Conservation (phyloP, 2,329 filamentous ascomycete genomes). For the Scytalidium lignicola region DNA sequence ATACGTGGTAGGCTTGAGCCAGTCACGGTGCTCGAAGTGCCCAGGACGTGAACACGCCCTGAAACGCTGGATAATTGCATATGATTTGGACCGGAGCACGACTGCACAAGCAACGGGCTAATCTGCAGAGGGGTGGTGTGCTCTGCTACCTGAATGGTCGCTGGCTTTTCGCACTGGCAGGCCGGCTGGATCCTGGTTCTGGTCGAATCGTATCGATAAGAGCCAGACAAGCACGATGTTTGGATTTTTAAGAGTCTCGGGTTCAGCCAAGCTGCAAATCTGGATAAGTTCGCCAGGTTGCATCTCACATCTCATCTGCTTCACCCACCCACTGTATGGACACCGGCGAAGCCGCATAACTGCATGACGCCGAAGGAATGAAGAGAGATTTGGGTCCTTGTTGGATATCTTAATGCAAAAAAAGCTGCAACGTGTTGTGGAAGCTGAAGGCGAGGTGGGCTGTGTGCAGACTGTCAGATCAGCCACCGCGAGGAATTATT, state of each 20-base stretch:
- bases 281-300: background rate
- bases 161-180: background rate
- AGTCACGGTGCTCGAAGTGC: background rate
- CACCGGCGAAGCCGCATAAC: background rate
- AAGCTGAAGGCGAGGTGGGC: background rate
- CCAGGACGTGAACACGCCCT: background rate
- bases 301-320: background rate
- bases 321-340: too few species aligned
- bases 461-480: background rate
- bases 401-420: background rate
- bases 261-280: background rate
- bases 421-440: background rate
- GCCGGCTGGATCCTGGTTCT: background rate
- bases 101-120: background rate
- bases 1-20: background rate
- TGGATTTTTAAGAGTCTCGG: too few species aligned
- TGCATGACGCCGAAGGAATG: background rate
- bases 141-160: background rate
- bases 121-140: background rate
- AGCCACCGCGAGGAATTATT: background rate
- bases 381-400: background rate
- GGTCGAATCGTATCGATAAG: background rate
- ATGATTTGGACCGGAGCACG: background rate
- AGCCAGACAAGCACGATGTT: background rate
- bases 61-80: background rate